Base-by-base conservation (phyloP, 306 rosid genomes). In the Cyamopsis tetragonoloba region DNA sequence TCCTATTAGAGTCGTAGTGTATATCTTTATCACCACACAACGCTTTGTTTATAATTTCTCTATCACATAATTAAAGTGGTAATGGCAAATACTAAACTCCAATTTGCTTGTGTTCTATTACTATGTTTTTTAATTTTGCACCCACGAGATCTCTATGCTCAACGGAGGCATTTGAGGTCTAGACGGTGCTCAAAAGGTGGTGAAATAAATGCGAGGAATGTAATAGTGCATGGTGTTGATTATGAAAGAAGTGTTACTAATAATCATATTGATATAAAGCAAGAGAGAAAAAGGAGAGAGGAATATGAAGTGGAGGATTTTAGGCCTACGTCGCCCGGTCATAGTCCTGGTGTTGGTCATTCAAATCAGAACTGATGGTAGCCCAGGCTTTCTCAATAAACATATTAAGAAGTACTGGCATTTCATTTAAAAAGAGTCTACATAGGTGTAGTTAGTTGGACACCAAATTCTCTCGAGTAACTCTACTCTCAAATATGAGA, bases 281-380 rank as follows among this genome's bases (percentile, higher is more conserved):
- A 26, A 17, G 55, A 30, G 18, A 41, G 34, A 11, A 66, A 24
- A 60, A 27, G 41, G 34, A 18, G 27, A 6, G 24, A 3, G 18
- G 42, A 61, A 43, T 67, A 59, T 4, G 61, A 78, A 20, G 71
- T 42, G 30, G 65, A 78, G 0, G 68, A 24, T 67, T 78, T 78
- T 35, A 78, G 79, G 55, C 82, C 79, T 11, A 78, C 79, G 0
- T 50, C 79, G 2, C 79, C 82, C 3, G 79, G 79, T 42, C 75
- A 72, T 51, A 78, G 82, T 51, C 79, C 82, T n/a, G 82, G 82
- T 26, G 82, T 78, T 51, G 82, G 82, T 59, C 82, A 78, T 61
- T 78, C 79, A 65, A 43, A 50, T 56, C 50, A 78, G 23, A 67
- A 72, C 5, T 78, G n/a, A 70, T 17, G 1, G 7, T 8, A 2